A percentile compares a stretch with the other conserved stretches of the same genome.
phyloP scores from a whole-genome alignment of 305 asterid genomes.

The Rubia peregrina region DNA sequence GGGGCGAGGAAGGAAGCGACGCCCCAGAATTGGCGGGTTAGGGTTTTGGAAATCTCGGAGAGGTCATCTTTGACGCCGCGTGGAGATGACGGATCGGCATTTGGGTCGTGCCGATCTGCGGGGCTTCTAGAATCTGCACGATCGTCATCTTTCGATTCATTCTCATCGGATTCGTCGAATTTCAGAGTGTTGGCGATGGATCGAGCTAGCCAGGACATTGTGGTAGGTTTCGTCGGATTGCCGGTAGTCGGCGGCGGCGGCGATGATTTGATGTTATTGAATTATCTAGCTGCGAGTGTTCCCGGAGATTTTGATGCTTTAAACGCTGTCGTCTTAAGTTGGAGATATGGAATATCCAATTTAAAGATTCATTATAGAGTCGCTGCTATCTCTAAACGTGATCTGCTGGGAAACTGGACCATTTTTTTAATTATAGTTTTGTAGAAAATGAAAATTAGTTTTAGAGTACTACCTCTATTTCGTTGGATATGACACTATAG shows the following conservation, averaged over 20 bases:
- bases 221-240: conserved; percentile 12
- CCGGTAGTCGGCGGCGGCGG: conserved; percentile 16
- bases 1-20: conserved; percentile 95
- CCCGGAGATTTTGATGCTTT: background rate
- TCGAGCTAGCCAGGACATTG: conserved; percentile 93
- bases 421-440: too few species aligned
- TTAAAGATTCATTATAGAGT: too few species aligned
- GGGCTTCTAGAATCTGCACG: conserved; percentile 2
- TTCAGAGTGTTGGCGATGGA: conserved; percentile 89
- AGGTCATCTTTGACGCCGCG: conserved; percentile 95
- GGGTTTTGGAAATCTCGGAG: conserved; percentile 77
- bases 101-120: conserved; percentile 13
- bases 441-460: too few species aligned
- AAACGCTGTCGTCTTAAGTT: conserved; percentile 10
- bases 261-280: background rate
- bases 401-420: too few species aligned
- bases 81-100: conserved; percentile 31
- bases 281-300: background rate
- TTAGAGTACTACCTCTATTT: too few species aligned
- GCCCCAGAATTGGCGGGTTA: conserved; percentile 92
- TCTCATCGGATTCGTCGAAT: conserved; percentile 25
- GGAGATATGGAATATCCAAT: background rate
- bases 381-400: too few species aligned
- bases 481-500: too few species aligned
- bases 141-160: conserved; percentile 14